Base-by-base conservation (phyloP, 805 yeast species). In the Lachancea nothofagi region DNA sequence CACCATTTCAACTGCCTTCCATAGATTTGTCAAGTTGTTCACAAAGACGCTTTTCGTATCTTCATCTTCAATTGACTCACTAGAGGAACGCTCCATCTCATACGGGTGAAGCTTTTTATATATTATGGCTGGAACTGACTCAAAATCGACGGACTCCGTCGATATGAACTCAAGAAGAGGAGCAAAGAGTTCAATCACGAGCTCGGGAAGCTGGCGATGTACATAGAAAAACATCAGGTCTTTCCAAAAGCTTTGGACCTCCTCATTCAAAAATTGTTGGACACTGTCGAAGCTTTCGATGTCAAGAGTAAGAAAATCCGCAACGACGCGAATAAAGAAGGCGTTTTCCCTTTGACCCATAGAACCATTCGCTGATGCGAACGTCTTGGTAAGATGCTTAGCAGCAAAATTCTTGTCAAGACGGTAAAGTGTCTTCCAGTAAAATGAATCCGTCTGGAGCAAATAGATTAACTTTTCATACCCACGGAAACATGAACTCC, bases 381-480 rank as follows among this genome's bases (percentile, higher is more conserved):
- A 62, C 1, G 51, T 49, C 8, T 53, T 50, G 40, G 51, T 66
- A 13, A 45, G 51, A 40, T 56, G 57, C 13, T 49, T 50, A 29
- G 49, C 50, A 17, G 51, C 53, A 46, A 57, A 57, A 2, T 41
- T 47, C n/a, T 54, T 55, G 28, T 64, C 61, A 7, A 59, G 50
- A 12, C 65, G 58, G 40, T 77, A 74, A 25, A 86, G 59, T 10
- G 77, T 63, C 2, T 78, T 69, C 54, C 89, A 70, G 53, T 90
- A 90, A 1, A 61, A 57, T 0, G 95, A 84, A 51, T 85, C 86
- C 0, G 95, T 83, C 57, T 93, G 97, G 31, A 93, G 60, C 19
- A 90, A 63, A 54, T 82, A 93, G 49, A 93, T 80, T 37, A 90
- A 55, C 17, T 84, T 82, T 50, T 82, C 96, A 59, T 83, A 84